Percentiles rank a stretch among this genome's conserved stretches.
phyloP scores from a whole-genome alignment of 2,329 filamentous ascomycete species.

The Stachybotrys elegans region DNA sequence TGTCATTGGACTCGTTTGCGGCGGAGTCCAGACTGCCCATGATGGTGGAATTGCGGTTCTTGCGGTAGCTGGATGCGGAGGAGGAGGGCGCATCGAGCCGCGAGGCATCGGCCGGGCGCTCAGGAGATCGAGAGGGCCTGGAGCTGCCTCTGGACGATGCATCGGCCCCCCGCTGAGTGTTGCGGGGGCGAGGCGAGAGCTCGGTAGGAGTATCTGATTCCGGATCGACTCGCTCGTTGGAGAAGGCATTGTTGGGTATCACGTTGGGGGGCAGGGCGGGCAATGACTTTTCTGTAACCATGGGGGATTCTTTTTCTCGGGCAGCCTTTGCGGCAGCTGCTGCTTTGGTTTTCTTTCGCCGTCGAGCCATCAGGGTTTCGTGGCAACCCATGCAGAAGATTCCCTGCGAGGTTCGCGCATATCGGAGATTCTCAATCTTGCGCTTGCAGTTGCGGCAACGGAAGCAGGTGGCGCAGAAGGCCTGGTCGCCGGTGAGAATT shows the following conservation, averaged over 20 bases:
- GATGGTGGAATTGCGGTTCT: conserved; percentile 68
- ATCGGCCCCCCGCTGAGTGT: conserved; percentile 45
- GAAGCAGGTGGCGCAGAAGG: conserved; percentile 96
- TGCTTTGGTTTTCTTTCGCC: conserved; percentile 79
- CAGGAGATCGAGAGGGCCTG: conserved; percentile 48
- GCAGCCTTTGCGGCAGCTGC: conserved; percentile 52
- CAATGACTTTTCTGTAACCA: conserved; percentile 84
- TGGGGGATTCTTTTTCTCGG: conserved; percentile 59
- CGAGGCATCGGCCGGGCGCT: conserved; percentile 37
- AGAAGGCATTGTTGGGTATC: conserved; percentile 57
- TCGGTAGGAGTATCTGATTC: conserved; percentile 66
- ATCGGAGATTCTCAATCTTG: conserved; percentile 97
- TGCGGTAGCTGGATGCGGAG: conserved; percentile 72
- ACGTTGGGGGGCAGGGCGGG: conserved; percentile 82
- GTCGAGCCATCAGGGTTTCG: conserved; percentile 89
- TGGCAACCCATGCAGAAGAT: conserved; percentile 99
- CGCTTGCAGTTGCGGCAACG: conserved; percentile 96
- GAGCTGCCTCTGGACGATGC: conserved; percentile 51
- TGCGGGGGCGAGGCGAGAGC: conserved; percentile 58
- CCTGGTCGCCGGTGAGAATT: conserved; percentile 95
- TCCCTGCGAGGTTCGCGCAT: conserved; percentile 94
- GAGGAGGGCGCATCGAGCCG: conserved; percentile 60
- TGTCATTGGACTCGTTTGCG: conserved; percentile 54
- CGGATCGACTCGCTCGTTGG: conserved; percentile 52
- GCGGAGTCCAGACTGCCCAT: conserved; percentile 44